Evolutionary conservation across 805 yeast genomes (phyloP), one percentile per base, ranked within the genome.

Genomic region (Starmerella bombi): DNA sequence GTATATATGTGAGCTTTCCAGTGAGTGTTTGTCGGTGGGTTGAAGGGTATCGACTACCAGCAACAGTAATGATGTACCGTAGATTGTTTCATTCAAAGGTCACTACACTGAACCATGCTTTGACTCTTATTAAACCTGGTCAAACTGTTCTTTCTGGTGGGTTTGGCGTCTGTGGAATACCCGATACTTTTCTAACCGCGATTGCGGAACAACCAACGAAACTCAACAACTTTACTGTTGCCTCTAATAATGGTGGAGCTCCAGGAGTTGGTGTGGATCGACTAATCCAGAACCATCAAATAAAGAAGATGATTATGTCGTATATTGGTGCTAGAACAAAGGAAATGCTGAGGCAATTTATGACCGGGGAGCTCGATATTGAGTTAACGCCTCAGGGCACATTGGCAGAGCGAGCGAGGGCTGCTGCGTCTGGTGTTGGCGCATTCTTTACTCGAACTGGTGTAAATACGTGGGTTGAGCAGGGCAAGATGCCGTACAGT

Each of bases 351-450:
- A 50, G 52, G 33, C 48, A 61, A 48, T 69, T 63, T 47, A 56
- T 67, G 35, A 55, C 59, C 18, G 74, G 74, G 10, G 47, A 61
- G 36, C 56, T 69, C 32, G 70, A 66, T 44, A 55, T 69, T 37
- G 73, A 69, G 48, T 55, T 69, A 36, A 63, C 67, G 15, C 74
- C 74, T 3, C 74, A 69, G 48, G 74, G 74, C 3, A 66, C 69
- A n/a, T 52, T 69, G 21, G 73, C 72, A 9, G 74, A 69, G 49
- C 57, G 68, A 35, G 58, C 62, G 17, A 56, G 72, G 20, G 72
- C 74, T 12, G 72, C 67, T 9, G 70, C 62, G 8, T 60, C 71
- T 2, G 72, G 73, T 8, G 57, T 66, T 15, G 73, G 73, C 1
- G 73, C 72, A 1, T 67, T 65, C 44, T 69, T 59, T 50, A 63